Percentiles rank a stretch among this genome's conserved stretches.
Conservation (phyloP, 371 early-diverging fungal genomes). For the Mucor irregularis region DNA sequence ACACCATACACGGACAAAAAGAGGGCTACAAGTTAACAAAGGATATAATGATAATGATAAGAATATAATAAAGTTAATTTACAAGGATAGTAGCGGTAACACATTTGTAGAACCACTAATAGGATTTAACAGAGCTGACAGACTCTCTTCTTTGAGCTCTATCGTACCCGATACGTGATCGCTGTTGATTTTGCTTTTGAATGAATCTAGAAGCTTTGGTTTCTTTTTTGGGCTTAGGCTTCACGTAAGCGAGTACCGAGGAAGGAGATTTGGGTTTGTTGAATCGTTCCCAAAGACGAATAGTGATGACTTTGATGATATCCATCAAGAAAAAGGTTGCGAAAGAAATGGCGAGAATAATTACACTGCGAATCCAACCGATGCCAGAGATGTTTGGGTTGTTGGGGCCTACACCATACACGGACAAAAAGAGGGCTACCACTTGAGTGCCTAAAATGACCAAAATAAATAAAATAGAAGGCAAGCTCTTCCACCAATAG, state of each 20-base stretch:
- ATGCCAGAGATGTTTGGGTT: slow-evolving; percentile 41
- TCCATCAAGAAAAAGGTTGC: slow-evolving; percentile 79
- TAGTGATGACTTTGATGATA: slow-evolving; percentile 78
- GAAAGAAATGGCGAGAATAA: slow-evolving; percentile 68
- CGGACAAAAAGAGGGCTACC: slow-evolving; percentile 85
- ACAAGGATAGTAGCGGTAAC: neutral
- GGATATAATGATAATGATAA: too few relatives aligned
- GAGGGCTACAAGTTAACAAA: too few relatives aligned
- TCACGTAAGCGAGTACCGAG: slow-evolving; percentile 5
- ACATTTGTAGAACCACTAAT: slow-evolving; percentile 20
- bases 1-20: slow-evolving; percentile 82
- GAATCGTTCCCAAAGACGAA: slow-evolving; percentile 60
- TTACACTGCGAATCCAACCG: slow-evolving; percentile 58
- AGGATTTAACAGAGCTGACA: slow-evolving; percentile 33
- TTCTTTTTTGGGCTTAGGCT: slow-evolving; percentile 5
- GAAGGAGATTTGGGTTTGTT: slow-evolving; percentile 17
- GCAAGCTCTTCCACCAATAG: slow-evolving; percentile 87
- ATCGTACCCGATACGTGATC: slow-evolving; percentile 35
- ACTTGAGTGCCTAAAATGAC: slow-evolving; percentile 91
- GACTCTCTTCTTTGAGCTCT: slow-evolving; percentile 38
- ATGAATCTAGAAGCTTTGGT: slow-evolving; percentile 21
- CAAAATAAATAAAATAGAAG: slow-evolving; percentile 74
- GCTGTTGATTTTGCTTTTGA: slow-evolving; percentile 21
- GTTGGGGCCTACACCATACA: slow-evolving; percentile 61
- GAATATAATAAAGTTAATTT: too few relatives aligned